Evolutionary conservation across 768 basidiomycete genomes (phyloP).

Genomic region (Mycena filopes): DNA sequence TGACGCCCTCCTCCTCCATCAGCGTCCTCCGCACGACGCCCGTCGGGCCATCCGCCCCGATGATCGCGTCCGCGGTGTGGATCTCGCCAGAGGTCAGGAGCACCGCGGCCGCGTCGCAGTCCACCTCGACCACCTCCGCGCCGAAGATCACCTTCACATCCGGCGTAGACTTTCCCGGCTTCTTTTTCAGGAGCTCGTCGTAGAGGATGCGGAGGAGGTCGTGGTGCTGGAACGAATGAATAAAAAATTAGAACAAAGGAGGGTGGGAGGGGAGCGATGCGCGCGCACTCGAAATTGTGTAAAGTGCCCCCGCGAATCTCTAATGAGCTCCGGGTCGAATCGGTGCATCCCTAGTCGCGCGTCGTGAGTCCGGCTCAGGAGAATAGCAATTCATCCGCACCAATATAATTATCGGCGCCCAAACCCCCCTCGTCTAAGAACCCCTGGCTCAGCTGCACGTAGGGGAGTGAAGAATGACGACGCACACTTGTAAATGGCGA

Average conservation of each 20-base stretch:
- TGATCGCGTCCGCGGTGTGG: constrained; percentile 8
- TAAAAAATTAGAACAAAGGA: no score
- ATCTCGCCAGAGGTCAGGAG: constrained; percentile 9
- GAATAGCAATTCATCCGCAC: no score
- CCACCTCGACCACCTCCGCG: constrained; percentile 17
- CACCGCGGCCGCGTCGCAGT: constrained; percentile 12
- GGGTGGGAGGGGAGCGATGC: neutral
- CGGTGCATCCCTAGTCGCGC: neutral
- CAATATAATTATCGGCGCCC: no score
- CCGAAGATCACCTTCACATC: neutral
- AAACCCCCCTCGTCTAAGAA: no score
- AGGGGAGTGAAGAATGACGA: no score
- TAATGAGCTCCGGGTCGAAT: neutral
- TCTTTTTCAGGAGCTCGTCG: neutral
- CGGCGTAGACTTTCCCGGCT: neutral
- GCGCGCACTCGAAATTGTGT: constrained; percentile 6
- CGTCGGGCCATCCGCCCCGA: constrained; percentile 20
- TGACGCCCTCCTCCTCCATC: constrained; percentile 4
- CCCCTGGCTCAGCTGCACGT: no score
- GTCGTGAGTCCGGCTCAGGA: neutral
- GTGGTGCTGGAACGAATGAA: constrained; percentile 11
- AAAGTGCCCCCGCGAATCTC: constrained; percentile 11
- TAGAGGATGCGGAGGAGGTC: constrained; percentile 18
- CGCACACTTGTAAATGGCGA: constrained; percentile 5
- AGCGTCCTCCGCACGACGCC: constrained; percentile 12